Percentiles rank a stretch among this genome's conserved stretches.
These are phyloP conservation scores for Pyrenula massariospora DNA, from an alignment of 495 filamentous ascomycete genomes.

Conservation along the genomic window DNA sequence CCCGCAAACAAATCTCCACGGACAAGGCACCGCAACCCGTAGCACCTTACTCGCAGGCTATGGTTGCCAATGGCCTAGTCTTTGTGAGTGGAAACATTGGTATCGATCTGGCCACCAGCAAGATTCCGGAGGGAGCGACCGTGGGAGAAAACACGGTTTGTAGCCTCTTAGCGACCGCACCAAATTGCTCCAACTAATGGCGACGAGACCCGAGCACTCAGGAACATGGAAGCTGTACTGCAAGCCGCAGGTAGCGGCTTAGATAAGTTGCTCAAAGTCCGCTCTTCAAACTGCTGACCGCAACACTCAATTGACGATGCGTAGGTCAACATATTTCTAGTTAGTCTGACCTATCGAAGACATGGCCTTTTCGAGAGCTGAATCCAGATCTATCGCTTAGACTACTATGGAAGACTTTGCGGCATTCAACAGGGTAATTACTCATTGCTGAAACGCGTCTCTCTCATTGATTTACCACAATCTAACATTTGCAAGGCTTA, in stretches of 20 bases:
- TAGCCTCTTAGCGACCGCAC: not conserved
- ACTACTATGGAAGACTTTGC: constrained; percentile 22
- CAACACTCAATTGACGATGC: constrained; percentile 15
- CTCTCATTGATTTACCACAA: not conserved
- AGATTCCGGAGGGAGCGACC: constrained; percentile 24
- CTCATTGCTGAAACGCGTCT: constrained; percentile 22
- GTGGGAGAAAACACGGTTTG: constrained; percentile 33
- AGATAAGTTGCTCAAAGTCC: constrained; percentile 47
- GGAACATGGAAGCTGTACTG: constrained; percentile 46
- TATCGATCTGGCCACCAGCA: constrained; percentile 23
- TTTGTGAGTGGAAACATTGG: constrained; percentile 22
- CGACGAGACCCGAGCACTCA: constrained; percentile 19
- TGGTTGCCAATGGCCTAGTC: constrained; percentile 16
- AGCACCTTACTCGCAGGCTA: constrained; percentile 15
- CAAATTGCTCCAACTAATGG: not conserved
- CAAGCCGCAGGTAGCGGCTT: constrained; percentile 41
- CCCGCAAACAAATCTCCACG: constrained; percentile 8
- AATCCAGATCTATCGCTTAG: no score
- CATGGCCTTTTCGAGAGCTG: not conserved
- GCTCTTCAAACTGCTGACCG: constrained; percentile 46
- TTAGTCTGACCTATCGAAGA: not conserved
- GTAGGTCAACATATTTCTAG: not conserved
- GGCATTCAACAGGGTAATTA: constrained; percentile 41
- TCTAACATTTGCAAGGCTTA: not conserved
- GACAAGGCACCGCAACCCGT: constrained; percentile 15